Evolutionary conservation across 2,329 filamentous ascomycete genomes (phyloP).

Genomic region (Cercospora sp.): DNA sequence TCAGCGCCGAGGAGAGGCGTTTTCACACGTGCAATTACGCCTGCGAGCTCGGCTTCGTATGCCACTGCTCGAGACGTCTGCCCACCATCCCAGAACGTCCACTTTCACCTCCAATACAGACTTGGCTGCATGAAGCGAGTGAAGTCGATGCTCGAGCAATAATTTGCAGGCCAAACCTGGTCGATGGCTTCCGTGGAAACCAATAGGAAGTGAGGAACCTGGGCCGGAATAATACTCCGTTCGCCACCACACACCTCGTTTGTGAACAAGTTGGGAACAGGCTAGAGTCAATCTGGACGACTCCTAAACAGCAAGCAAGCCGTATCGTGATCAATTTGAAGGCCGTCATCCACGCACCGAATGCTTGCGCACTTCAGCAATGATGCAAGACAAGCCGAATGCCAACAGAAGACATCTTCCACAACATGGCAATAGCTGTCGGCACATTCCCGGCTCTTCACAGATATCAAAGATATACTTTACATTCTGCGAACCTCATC

Average conservation of each 20-base stretch:
- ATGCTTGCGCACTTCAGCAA: background rate
- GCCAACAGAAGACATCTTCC: background rate
- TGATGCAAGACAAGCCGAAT: background rate
- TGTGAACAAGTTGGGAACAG: background rate
- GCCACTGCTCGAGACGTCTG: background rate
- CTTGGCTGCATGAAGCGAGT: constrained; percentile 4
- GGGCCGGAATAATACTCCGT: background rate
- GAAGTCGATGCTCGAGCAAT: constrained; percentile 3
- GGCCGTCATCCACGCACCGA: background rate
- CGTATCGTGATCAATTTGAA: background rate
- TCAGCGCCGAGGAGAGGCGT: background rate
- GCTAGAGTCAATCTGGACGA: background rate
- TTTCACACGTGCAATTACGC: constrained; percentile 1
- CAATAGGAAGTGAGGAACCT: constrained; percentile 35
- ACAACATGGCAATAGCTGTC: background rate
- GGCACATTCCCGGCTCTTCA: background rate
- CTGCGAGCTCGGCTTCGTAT: background rate
- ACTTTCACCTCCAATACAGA: background rate
- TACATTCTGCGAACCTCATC: background rate
- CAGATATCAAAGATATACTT: background rate
- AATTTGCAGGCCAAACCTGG: constrained; percentile 1
- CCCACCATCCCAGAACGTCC: background rate
- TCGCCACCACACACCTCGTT: background rate
- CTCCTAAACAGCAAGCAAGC: background rate
- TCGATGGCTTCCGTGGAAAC: constrained; percentile 50